These are phyloP conservation scores for Pelargonium cotyledonis DNA, from an alignment of 441 rosid species.

Conservation along the genomic window DNA sequence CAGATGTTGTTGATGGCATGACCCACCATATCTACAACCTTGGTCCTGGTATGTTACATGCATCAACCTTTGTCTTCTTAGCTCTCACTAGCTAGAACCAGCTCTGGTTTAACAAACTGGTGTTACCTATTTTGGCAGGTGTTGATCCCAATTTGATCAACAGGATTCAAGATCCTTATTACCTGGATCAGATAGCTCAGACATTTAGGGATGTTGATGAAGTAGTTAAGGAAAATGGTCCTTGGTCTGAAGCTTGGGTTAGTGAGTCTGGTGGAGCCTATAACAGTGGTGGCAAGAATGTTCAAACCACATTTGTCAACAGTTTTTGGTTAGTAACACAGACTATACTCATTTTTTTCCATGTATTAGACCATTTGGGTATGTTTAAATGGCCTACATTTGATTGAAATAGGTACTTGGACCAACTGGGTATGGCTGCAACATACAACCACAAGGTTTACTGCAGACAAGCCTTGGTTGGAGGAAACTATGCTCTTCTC, in stretches of 20 bases:
- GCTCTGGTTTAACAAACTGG: neutral
- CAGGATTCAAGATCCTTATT: slow-evolving; percentile 51
- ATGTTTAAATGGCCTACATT: neutral
- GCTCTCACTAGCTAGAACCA: neutral
- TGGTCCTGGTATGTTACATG: slow-evolving; percentile 36
- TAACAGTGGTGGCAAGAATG: slow-evolving; percentile 62
- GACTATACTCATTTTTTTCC: too few species aligned
- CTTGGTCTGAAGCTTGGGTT: slow-evolving; percentile 58
- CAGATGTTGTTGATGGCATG: slow-evolving; percentile 39
- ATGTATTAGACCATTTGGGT: neutral
- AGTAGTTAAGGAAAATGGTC: slow-evolving; percentile 26
- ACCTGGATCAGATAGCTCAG: slow-evolving; percentile 34
- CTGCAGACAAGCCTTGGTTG: slow-evolving; percentile 61
- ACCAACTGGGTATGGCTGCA: slow-evolving; percentile 61
- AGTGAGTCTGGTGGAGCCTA: slow-evolving; percentile 70
- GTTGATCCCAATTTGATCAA: slow-evolving; percentile 34
- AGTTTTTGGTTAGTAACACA: slow-evolving; percentile 46
- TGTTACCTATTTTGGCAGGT: slow-evolving; percentile 29
- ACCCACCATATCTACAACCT: slow-evolving; percentile 67
- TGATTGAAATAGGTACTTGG: slow-evolving; percentile 40
- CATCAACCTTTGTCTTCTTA: neutral
- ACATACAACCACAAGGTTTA: slow-evolving; percentile 49
- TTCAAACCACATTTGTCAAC: slow-evolving; percentile 43
- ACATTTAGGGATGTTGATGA: slow-evolving; percentile 30
- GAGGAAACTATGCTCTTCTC: slow-evolving; percentile 64